Evolutionary conservation across 805 yeast species (phyloP), one percentile per base, ranked within the genome.

Genomic region (Candida orba): DNA sequence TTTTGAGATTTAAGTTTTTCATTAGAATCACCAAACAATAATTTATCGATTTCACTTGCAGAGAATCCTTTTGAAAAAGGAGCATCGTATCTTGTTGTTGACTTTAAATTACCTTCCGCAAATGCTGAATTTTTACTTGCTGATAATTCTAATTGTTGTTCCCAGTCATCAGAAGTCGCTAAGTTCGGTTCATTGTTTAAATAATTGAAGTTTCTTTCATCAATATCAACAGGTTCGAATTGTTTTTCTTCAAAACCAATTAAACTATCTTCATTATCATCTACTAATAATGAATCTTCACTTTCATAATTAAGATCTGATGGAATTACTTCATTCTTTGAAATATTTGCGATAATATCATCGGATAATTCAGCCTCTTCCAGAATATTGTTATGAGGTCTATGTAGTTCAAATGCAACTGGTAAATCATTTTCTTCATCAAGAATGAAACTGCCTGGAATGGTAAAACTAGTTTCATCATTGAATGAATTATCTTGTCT

Each of bases 151-250:
- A 84, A 57, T 53, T 84, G 91, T 13, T 72, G 66, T 22, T 75
- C 67, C 91, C 95, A 85, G 49, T 80, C 74, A 29, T 68, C 68
- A 7, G 82, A 70, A 1, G 69, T 67, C 1, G 78, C 74, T 35
- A 78, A 64, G 25, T 67, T 58, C 1, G 79, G 72, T 24, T 66
- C 65, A 5, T 59, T 66, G 48, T 70, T 73, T 36, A 67, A 60
- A 48, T 65, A 69, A 32, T 56, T 73, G 59, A 71, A 64, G 53
- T 75, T 79, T 2, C 65, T 57, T 27, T 67, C 75, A 22, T 65
- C 66, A 14, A 73, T 63, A 45, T 78, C 77, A n/a, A 52, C 51
- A 0, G 91, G 91, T 59, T 84, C 93, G 56, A 76, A 84, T 3
- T 78, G 83, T 52, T 78, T 81, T 50, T 81, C 85, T 39, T 33